Evolutionary conservation across 306 rosid genomes (phyloP).

Genomic region (Arachis hypogaea): DNA sequence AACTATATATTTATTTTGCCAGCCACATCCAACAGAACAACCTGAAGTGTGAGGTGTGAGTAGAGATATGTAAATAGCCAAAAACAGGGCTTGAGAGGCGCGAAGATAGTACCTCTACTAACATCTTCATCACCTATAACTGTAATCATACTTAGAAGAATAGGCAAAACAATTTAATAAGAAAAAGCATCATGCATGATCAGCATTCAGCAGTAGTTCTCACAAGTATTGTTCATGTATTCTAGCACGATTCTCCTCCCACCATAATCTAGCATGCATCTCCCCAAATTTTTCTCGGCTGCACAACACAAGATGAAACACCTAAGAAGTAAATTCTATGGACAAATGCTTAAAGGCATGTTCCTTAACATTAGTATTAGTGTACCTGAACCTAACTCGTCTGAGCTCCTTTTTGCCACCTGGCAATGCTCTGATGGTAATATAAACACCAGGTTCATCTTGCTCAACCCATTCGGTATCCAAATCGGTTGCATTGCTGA

Average conservation of each 20-base stretch:
- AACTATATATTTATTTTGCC: slow-evolving; percentile 44
- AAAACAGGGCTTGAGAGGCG: slow-evolving; percentile 46
- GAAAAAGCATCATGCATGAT: slow-evolving; percentile 51
- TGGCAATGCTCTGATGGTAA: slow-evolving; percentile 60
- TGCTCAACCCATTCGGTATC: slow-evolving; percentile 68
- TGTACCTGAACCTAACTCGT: slow-evolving; percentile 69
- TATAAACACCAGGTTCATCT: slow-evolving; percentile 68
- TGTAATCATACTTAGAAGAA: slow-evolving; percentile 51
- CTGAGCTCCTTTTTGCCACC: slow-evolving; percentile 65
- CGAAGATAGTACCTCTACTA: slow-evolving; percentile 50
- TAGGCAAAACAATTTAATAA: slow-evolving; percentile 49
- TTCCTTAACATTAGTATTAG: not conserved
- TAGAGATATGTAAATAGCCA: slow-evolving; percentile 39
- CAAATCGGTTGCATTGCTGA: slow-evolving; percentile 63
- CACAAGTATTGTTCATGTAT: slow-evolving; percentile 92
- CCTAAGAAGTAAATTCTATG: slow-evolving; percentile 19
- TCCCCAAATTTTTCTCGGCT: slow-evolving; percentile 98
- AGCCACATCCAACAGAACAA: slow-evolving; percentile 51
- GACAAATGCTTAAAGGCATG: not conserved
- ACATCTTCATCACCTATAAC: slow-evolving; percentile 45
- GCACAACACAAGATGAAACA: slow-evolving; percentile 39
- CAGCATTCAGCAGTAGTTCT: slow-evolving; percentile 37
- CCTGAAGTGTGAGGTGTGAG: slow-evolving; percentile 45
- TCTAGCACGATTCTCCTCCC: slow-evolving; percentile 98
- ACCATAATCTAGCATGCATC: slow-evolving; percentile 96